Base-by-base conservation (phyloP, 768 basidiomycete species). In the Erythrobasidium yunnanense region DNA sequence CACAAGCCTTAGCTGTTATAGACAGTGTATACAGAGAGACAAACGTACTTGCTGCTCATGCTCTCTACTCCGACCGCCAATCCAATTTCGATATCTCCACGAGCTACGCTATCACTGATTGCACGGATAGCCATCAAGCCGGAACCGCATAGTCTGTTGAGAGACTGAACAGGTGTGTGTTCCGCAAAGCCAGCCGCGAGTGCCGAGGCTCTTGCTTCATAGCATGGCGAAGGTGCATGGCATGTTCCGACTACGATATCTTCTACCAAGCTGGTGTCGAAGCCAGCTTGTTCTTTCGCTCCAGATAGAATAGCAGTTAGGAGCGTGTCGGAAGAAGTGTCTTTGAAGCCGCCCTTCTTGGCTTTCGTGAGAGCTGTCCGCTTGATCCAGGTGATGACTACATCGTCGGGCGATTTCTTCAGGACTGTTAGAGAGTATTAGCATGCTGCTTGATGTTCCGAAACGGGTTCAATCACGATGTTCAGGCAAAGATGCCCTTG, bases 111-210 rank as follows among this genome's bases (percentile, higher is more conserved):
- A 74, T 85, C 86, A 33, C 89, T 88, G 70, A 93, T 86, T 73
- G 85, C 83, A 75, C 83, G 83, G 72, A 92, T 82, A 13, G 87
- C 86, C 25, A 86, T 84, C 46, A 95, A 80, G 38, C 90, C 89
- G 42, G 85, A 87, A 0, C 88, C 89, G 77, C 91, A 93, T 76
- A 91, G 89, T 30, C 91, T 81, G 78, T 95, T 92, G 69, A 91
- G 81, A 17, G 89, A 90, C 77, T 85, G 84, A 72, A 93, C 73
- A 8, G 87, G 76, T 2, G 84, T 79, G 8, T 84, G 54, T 38
- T 66, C 56, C 3, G 55, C 54, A 30, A 50, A 58, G 13, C 49
- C 66, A 42, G 66, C 65, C 17, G 63, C 47, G 20, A 65, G 29
- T 34, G 50, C 66, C n/a, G 51, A 22, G 2, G 51, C 50, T 45